Evolutionary conservation across 1,284 basidiomycete species (phyloP).

Genomic region (Tilletia indica): DNA sequence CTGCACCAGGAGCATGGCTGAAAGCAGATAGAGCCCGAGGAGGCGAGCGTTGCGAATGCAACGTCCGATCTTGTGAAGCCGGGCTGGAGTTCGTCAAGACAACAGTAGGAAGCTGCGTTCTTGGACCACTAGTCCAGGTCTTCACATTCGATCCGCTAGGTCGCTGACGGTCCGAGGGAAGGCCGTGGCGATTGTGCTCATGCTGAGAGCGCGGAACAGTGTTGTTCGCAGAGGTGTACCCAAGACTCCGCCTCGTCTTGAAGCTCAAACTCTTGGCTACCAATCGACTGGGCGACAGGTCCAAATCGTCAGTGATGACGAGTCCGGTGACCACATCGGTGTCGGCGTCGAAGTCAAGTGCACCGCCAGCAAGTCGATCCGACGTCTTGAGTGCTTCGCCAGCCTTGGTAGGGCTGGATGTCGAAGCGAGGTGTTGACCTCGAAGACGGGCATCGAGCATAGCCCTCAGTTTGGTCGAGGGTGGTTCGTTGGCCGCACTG

Average conservation of each 20-base stretch:
- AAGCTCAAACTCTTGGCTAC: slow-evolving; percentile 17
- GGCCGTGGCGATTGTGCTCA: background rate
- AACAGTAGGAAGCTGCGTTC: background rate
- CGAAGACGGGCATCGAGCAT: slow-evolving; percentile 34
- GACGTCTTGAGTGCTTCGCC: slow-evolving; percentile 16
- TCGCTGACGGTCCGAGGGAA: background rate
- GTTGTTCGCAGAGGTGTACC: background rate
- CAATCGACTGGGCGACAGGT: slow-evolving; percentile 41
- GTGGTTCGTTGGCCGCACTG: background rate
- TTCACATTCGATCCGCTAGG: slow-evolving; percentile 9
- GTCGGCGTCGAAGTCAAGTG: slow-evolving; percentile 25
- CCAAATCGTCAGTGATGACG: slow-evolving; percentile 45
- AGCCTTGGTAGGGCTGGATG: background rate
- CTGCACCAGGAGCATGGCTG: slow-evolving; percentile 15
- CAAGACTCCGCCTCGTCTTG: slow-evolving; percentile 6
- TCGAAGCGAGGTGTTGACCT: slow-evolving; percentile 22
- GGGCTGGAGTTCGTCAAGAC: slow-evolving; percentile 12
- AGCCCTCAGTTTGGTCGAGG: slow-evolving; percentile 23
- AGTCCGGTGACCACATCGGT: slow-evolving; percentile 38
- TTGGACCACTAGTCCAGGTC: background rate
- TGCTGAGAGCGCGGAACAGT: slow-evolving; percentile 15
- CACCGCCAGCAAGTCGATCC: slow-evolving; percentile 14
- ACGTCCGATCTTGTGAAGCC: background rate
- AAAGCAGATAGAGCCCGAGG: background rate
- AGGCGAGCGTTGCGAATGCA: background rate